Evolutionary conservation across 139 green algal genomes (phyloP), one percentile per base, ranked within the genome.

Genomic region (Monoraphidium neglectum): DNA sequence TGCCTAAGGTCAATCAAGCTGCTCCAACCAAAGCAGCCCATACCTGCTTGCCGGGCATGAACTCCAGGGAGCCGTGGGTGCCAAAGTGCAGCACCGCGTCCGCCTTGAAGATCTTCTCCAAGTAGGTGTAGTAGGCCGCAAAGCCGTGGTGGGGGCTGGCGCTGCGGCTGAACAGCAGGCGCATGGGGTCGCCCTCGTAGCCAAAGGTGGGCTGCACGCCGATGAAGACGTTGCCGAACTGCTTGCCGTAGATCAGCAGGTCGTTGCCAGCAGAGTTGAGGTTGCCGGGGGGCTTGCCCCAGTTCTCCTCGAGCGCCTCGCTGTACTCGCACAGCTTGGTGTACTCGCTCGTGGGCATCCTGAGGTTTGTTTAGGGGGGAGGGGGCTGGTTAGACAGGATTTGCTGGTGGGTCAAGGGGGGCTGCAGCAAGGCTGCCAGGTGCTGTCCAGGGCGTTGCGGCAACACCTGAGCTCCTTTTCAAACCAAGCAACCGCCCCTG

Each of bases 61-160:
- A 8, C 43, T 99, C 95, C 63, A 97, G 92, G 0, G 96, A 99
- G 77, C 96, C 96, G 80, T 99, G 96, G 93, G 98, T 99, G 72
- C 96, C 96, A 81, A 98, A 96, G 88, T 99, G 96, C 72, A 99
- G 61, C 46, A 99, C 87, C 0, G 90, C 96, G 46, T 97, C 85
- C 0, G 95, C 94, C 21, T 85, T n/a, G 72, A 89, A 94, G 8
- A 86, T 82, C 51, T 85, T 33, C 54, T 88, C 71, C 38, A 99
- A 81, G 88, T 88, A 98, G 83, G 95, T 94, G 91, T 99, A 99
- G 77, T 96, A 97, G 51, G 95, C 95, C 30, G 92, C 93, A 76
- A 98, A 99, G 83, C 94, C 91, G 1, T 96, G 96, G 83, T 99
- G 96, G n/a, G 96, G 96, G 12, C 95, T 99, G 51, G 99, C 87